phyloP scores from a whole-genome alignment of 2,329 filamentous ascomycete species.

The Orbilia ellipsospora region DNA sequence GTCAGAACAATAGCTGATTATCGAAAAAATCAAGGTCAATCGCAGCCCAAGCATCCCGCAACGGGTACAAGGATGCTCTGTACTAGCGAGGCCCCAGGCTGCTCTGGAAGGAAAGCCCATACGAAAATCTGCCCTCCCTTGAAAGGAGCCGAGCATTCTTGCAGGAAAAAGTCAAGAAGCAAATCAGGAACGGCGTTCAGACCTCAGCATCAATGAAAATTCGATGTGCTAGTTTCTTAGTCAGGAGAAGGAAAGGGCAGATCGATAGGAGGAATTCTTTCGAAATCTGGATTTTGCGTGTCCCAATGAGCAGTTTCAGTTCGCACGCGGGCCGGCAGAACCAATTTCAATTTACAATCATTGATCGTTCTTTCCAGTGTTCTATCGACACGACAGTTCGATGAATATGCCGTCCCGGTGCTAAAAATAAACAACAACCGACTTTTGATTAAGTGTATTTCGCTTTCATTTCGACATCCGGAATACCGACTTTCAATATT shows the following conservation, averaged over 20 bases:
- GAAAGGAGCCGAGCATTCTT: neutral
- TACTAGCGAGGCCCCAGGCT: neutral
- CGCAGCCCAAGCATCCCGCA: constrained; percentile 23
- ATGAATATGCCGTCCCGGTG: constrained; percentile 5
- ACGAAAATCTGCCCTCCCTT: constrained; percentile 26
- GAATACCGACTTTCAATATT: constrained; percentile 32
- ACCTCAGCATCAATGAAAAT: constrained; percentile 12
- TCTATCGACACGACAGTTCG: constrained; percentile 19
- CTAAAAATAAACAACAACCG: constrained; percentile 47
- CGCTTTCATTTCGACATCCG: constrained; percentile 28
- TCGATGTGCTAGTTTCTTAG: constrained; percentile 25
- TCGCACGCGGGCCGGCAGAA: constrained; percentile 11
- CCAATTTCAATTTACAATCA: constrained; percentile 43
- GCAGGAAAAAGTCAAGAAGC: neutral
- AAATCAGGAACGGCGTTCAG: constrained; percentile 1
- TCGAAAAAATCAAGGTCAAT: constrained; percentile 46
- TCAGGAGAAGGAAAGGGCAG: constrained; percentile 27
- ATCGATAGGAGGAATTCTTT: constrained; percentile 27
- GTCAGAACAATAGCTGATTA: constrained; percentile 31
- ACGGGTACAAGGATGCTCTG: constrained; percentile 43
- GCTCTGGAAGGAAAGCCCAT: constrained; percentile 54
- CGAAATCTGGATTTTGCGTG: neutral
- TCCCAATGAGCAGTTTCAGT: constrained; percentile 28
- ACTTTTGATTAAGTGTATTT: neutral
- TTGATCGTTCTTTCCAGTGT: constrained; percentile 6